Base-by-base conservation (phyloP, 2,329 filamentous ascomycete species). In the Lasiodiplodia hormozganensis region DNA sequence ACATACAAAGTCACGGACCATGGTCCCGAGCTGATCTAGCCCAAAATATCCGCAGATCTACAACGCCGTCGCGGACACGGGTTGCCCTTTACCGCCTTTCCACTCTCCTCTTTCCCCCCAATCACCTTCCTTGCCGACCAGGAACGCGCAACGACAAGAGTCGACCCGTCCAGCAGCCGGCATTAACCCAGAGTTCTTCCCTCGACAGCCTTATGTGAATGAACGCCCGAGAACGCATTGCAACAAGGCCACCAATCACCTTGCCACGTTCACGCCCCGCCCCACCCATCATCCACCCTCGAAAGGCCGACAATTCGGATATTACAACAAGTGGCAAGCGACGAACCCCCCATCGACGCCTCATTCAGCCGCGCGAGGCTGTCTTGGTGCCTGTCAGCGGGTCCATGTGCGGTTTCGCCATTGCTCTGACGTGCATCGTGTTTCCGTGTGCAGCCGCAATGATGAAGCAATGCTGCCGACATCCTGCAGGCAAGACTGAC, bases 71-170 rank as follows among this genome's bases (percentile, higher is more conserved):
- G 43, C 43, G 43, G 43, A 18, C 43, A 47, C 43, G 18, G 43
- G 43, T 47, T 47, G n/a, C 43, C 43, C 43, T 47, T 47, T 47
- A 47, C 43, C 43, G 43, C 43, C 43, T 47, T 47, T 47, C 43
- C 43, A n/a, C 43, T n/a, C 43, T n/a, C 43, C 43, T 47, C 43
- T 47, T 47, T 47, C n/a, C 43, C n/a, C 43, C 43, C 43, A 47
- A 47, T 47, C n/a, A 21, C n/a, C 43, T 21, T 47, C 43, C n/a
- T 11, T 47, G 18, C 43, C 43, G 43, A 18, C n/a, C 43, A 47
- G 43, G 43, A 47, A 47, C 43, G 43, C 43, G 43, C 43, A 47
- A 47, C 18, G 43, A 47, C 43, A 47, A n/a, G 4, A 34, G 31
- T 34, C 31, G 31, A 34, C 31, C 31, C 31, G 31, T 34, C 31